phyloP scores from a whole-genome alignment of 2,329 filamentous ascomycete species.

The Verticillium albo-atrum region DNA sequence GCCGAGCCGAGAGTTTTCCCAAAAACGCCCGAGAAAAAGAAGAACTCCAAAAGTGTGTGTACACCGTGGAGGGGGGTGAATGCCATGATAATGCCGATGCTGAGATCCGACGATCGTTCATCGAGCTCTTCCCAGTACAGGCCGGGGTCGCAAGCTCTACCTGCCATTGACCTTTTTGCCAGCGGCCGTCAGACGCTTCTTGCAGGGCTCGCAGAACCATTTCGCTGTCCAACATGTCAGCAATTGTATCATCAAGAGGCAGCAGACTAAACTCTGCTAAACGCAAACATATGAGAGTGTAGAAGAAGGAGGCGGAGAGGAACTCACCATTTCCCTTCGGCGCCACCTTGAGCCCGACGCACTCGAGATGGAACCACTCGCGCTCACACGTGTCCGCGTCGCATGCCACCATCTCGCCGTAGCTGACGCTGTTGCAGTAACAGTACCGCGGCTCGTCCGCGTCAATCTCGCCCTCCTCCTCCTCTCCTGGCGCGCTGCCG shows the following conservation, averaged over 20 bases:
- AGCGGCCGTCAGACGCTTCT: conserved; percentile 55
- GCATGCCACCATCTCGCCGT: conserved; percentile 81
- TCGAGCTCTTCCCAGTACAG: neutral
- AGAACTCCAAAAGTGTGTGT: neutral
- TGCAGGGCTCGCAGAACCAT: conserved; percentile 81
- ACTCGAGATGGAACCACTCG: conserved; percentile 83
- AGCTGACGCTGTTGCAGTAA: conserved; percentile 75
- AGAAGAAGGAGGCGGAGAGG: neutral
- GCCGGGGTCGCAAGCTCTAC: conserved; percentile 20
- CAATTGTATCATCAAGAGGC: conserved; percentile 8
- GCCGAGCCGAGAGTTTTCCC: neutral
- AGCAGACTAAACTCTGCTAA: too few species aligned
- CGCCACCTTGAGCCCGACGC: conserved; percentile 73
- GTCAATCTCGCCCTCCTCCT: conserved; percentile 56
- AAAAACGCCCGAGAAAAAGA: neutral
- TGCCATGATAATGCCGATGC: neutral
- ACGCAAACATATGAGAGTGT: too few species aligned
- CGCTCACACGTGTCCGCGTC: conserved; percentile 68
- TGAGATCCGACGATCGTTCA: neutral
- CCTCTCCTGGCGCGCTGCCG: conserved; percentile 31
- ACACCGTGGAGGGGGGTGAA: neutral
- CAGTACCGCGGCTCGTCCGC: conserved; percentile 72
- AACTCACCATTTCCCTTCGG: conserved; percentile 70
- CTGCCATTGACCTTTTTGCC: conserved; percentile 48
- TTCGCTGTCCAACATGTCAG: conserved; percentile 52